Base-by-base conservation (phyloP, 1,284 basidiomycete species). In the Thecaphora frezii region DNA sequence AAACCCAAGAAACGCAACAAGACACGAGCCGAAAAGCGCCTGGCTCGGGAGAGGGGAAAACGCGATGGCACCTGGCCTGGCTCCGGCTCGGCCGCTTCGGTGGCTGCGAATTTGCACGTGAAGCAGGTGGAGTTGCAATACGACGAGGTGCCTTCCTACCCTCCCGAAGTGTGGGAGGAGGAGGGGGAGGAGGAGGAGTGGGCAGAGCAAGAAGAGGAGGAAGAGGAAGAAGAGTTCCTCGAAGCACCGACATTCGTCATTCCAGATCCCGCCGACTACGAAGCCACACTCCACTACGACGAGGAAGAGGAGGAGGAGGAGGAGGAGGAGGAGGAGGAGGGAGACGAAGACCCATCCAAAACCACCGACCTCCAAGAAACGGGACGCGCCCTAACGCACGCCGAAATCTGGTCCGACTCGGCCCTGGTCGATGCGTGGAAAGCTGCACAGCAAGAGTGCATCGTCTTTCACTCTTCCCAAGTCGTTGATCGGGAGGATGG, bases 81-180 rank as follows among this genome's bases (percentile, higher is more conserved):
- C n/a, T n/a, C n/a, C n/a, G n/a, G n/a, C n/a, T n/a, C n/a, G n/a
- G n/a, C n/a, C n/a, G n/a, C n/a, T n/a, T n/a, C n/a, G n/a, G n/a
- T n/a, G n/a, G n/a, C n/a, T n/a, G n/a, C n/a, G n/a, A n/a, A n/a
- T n/a, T n/a, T n/a, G n/a, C n/a, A n/a, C n/a, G n/a, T n/a, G n/a
- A n/a, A n/a, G n/a, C n/a, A n/a, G n/a, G 28, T 30, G 8, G 22
- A 19, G 2, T 64, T 56, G 61, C 58, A 64, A 44, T 59, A 64
- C 19, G 56, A n/a, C n/a, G n/a, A n/a, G n/a, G n/a, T n/a, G n/a
- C n/a, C n/a, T n/a, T n/a, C n/a, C n/a, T n/a, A n/a, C n/a, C n/a
- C n/a, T n/a, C n/a, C n/a, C n/a, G n/a, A n/a, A n/a, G n/a, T n/a
- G n/a, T n/a, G n/a, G n/a, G n/a, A 58, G 19, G 61, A 64, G 36